Base-by-base conservation (phyloP, 2,329 filamentous ascomycete genomes). In the Alternaria burnsii region DNA sequence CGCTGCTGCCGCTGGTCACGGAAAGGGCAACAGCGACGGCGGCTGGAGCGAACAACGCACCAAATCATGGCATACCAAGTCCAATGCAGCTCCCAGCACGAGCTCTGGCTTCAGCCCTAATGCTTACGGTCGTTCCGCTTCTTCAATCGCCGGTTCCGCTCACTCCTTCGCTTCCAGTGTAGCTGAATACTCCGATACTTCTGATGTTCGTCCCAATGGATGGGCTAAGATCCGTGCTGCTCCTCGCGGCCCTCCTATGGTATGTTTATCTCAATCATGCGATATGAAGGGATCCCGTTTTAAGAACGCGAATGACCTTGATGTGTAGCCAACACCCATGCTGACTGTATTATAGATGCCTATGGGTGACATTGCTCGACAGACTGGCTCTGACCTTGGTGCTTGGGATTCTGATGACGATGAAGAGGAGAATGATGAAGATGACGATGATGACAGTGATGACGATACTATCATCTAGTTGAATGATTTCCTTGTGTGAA, bases 391-490 rank as follows among this genome's bases (percentile, higher is more conserved):
- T 3, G 2, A 43, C 18, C 47, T 58, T 9, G 56, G 59, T 24
- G 46, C 50, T 1, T 63, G 59, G 56, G 70, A 74, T 24, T 63
- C 55, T 16, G 59, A 63, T 3, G 41, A 60, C 5, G 52, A 61
- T 11, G 36, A 80, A 74, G 28, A 80, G 75, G 28, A 81, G 74
- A 69, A 79, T 1, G 83, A 85, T 28, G 79, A 85, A 40, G 79
- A 80, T 9, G 80, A 77, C 22, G 65, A 67, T 38, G 63, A 71
- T 28, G 76, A 83, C 48, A 71, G 75, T n/a, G 74, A 75, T 51
- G 77, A 77, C 22, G 75, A 78, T 26, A 73, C 71, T 9, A 76
- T 78, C 20, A 74, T 73, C 47, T 71, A 43, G 32, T 30, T 12
- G 22, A 16, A 1, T 43, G 12, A 16, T 20, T 3, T 6, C 26